Conservation (phyloP, 345 rosid species). For the Balakata baccata region DNA sequence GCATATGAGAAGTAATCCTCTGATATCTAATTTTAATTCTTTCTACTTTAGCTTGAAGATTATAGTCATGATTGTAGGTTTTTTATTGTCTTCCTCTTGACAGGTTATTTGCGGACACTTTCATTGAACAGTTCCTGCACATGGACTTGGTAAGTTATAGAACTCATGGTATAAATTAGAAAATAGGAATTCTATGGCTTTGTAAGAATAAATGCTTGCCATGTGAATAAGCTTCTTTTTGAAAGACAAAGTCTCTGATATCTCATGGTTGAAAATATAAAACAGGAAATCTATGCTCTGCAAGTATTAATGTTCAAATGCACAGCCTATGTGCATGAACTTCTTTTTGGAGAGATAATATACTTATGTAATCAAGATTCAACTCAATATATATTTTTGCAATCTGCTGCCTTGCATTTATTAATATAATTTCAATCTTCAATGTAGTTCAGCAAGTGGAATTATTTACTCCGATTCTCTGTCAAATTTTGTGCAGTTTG, state of each 20-base stretch:
- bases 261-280: neutral
- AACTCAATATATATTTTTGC: neutral
- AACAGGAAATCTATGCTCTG: neutral
- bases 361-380: neutral
- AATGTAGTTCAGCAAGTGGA: neutral
- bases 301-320: neutral
- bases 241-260: neutral
- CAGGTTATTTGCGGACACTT: slow-evolving; percentile 55
- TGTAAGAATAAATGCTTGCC: neutral
- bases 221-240: neutral
- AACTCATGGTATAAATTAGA: neutral
- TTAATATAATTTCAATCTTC: neutral
- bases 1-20: slow-evolving; percentile 66
- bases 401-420: neutral
- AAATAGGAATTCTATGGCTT: neutral
- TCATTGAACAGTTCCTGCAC: slow-evolving; percentile 59
- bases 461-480: neutral
- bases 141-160: slow-evolving; percentile 67
- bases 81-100: slow-evolving; percentile 15
- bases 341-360: neutral
- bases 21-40: neutral
- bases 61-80: neutral
- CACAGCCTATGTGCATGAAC: neutral
- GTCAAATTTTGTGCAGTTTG: neutral
- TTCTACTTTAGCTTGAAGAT: neutral